phyloP scores from a whole-genome alignment of 306 rosid species.

The Parietaria judaica region DNA sequence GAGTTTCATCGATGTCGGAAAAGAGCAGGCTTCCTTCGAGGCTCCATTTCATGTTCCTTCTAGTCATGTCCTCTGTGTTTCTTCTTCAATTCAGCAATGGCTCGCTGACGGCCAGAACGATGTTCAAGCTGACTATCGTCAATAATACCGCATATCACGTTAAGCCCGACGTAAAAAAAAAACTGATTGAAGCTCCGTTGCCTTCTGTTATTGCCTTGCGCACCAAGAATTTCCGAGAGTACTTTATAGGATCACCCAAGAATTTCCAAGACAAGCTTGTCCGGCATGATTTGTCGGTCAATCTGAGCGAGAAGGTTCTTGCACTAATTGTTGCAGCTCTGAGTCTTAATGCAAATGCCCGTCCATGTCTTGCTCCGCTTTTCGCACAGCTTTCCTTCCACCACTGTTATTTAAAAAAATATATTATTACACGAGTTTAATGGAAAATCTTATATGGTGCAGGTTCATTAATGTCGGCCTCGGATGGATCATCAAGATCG shows the following conservation, averaged over 20 bases:
- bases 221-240: too few species aligned
- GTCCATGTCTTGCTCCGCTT: constrained; percentile 27
- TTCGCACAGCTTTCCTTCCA: constrained; percentile 24
- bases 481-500: too few species aligned
- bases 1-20: constrained; percentile 53
- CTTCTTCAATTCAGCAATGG: constrained; percentile 56
- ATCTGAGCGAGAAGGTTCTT: too few species aligned
- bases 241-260: too few species aligned
- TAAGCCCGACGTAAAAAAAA: constrained; percentile 41
- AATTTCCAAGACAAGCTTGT: too few species aligned
- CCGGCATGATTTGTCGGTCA: too few species aligned
- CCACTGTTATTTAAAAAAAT: constrained; percentile 12
- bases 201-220: constrained; percentile 24
- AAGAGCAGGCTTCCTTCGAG: constrained; percentile 59
- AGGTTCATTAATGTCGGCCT: too few species aligned
- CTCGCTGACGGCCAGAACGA: constrained; percentile 65
- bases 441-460: too few species aligned
- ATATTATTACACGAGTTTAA: too few species aligned
- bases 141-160: constrained; percentile 53
- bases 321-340: constrained; percentile 27
- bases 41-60: constrained; percentile 56
- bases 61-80: constrained; percentile 62
- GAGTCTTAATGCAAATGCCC: constrained; percentile 14
- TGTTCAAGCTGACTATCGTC: constrained; percentile 58
- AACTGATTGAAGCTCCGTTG: constrained; percentile 19